These are phyloP conservation scores for Ophiognomonia clavigignenti-juglandacearum DNA, from an alignment of 2,329 filamentous ascomycete genomes.

Conservation along the genomic window DNA sequence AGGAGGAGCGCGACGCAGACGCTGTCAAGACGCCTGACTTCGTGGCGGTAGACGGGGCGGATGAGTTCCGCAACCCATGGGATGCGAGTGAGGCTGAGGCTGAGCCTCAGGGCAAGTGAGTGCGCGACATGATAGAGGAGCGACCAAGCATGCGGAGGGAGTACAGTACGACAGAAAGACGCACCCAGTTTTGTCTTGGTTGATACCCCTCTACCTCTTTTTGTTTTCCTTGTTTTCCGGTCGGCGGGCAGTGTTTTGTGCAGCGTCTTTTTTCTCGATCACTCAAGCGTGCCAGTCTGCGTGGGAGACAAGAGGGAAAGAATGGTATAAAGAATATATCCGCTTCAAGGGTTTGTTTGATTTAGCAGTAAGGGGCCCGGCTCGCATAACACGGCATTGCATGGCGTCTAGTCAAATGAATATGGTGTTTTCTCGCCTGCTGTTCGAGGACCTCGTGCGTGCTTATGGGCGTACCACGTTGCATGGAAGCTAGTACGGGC, in stretches of 20 bases:
- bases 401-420: constrained; percentile 4
- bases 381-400: constrained; percentile 1
- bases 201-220: neutral
- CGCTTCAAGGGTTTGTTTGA: neutral
- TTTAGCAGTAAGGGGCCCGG: neutral
- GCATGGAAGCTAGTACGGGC: too few species aligned
- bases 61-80: constrained; percentile 46
- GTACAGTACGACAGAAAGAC: neutral
- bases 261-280: too few species aligned
- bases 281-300: too few species aligned
- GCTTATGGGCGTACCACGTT: too few species aligned
- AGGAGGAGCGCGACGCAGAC: constrained; percentile 5
- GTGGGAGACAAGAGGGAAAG: too few species aligned
- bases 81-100: constrained; percentile 1
- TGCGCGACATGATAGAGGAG: neutral
- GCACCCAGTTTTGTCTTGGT: constrained; percentile 1
- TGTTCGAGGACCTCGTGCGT: too few species aligned
- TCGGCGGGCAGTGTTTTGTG: too few species aligned
- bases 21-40: constrained; percentile 14
- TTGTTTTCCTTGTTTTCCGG: too few species aligned
- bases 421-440: neutral
- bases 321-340: neutral
- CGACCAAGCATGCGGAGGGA: neutral
- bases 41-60: constrained; percentile 27
- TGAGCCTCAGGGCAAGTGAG: neutral